phyloP scores from a whole-genome alignment of 164 flowering plant genomes.

The Warburgia ugandensis region DNA sequence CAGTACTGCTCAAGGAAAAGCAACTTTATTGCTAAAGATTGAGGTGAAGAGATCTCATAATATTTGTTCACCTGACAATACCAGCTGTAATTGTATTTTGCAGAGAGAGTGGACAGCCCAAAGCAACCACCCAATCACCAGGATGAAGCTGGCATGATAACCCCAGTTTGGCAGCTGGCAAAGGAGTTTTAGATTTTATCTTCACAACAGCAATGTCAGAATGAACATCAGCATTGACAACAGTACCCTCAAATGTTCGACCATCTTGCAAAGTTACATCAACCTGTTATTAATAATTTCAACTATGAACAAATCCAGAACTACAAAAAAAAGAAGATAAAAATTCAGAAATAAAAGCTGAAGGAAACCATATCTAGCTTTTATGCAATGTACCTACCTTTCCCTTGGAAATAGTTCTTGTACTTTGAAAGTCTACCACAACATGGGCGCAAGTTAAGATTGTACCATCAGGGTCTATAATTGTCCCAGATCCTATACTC shows the following conservation, averaged over 20 bases:
- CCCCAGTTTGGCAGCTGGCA: slow-evolving; percentile 83
- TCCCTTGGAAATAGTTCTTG: slow-evolving; percentile 37
- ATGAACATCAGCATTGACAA: slow-evolving; percentile 78
- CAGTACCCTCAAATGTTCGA: slow-evolving; percentile 75
- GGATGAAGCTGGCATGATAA: slow-evolving; percentile 78
- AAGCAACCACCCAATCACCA: slow-evolving; percentile 91
- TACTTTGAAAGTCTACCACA: slow-evolving; percentile 59
- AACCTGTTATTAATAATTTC: slow-evolving; percentile 39
- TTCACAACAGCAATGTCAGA: slow-evolving; percentile 91
- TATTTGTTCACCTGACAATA: slow-evolving; percentile 57
- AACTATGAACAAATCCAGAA: neutral
- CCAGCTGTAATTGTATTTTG: slow-evolving; percentile 97
- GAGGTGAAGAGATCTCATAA: too few species aligned
- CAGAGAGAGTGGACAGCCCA: slow-evolving; percentile 93
- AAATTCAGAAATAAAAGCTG: neutral
- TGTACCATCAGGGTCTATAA: slow-evolving; percentile 78
- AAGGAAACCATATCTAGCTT: too few species aligned
- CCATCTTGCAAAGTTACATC: slow-evolving; percentile 97
- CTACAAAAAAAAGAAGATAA: neutral
- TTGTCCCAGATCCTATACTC: slow-evolving; percentile 81
- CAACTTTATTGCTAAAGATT: too few species aligned
- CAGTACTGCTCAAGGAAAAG: too few species aligned
- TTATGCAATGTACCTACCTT: slow-evolving; percentile 37
- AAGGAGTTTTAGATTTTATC: slow-evolving; percentile 73
- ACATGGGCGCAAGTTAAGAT: slow-evolving; percentile 93